Base-by-base conservation (phyloP, 441 rosid species). In the Aleurites moluccanus region DNA sequence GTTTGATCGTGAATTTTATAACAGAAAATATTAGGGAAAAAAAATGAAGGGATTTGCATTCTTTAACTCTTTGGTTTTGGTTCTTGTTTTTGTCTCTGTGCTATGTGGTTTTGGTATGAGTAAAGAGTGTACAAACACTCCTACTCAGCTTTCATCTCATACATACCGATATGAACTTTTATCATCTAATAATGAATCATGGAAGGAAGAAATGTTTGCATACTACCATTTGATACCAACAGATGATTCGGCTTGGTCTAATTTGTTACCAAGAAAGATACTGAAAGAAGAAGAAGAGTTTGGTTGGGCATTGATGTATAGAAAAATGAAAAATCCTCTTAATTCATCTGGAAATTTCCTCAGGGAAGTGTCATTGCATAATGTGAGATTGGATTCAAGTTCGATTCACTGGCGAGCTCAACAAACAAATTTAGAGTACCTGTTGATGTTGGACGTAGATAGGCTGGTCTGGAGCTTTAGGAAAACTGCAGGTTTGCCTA, bases 51-150 rank as follows among this genome's bases (percentile, higher is more conserved):
- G 64, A 20, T 50, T 76, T 59, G 47, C 74, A 73, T 49, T 82
- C 25, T 68, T 79, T 49, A 40, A 67, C 42, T 63, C 81, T 57
- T 70, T 44, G 3, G 14, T 44, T 44, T 44, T 83, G 73, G 27
- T 70, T 69, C 61, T 83, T 53, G 74, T 81, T 78, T 56, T 72
- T 75, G 20, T 86, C 52, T 62, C 68, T 45, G n/a, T 74, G 75
- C 64, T 72, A 0, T 82, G 80, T 72, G 73, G 78, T 67, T 27
- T 64, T 78, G 85, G 70, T 53, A 23, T 68, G 77, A 72, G 87
- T 11, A 93, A 93, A 83, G 98, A 96, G 82, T 96, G 97, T 76
- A 96, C 99, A 28, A 88, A 96, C 80, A 72, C 0, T 70, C 90
- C 91, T 18, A 62, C 93, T 30, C 83, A 83, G 80, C 91, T 93